Evolutionary conservation across 306 rosid species (phyloP).

Genomic region (Luffa acutangula): DNA sequence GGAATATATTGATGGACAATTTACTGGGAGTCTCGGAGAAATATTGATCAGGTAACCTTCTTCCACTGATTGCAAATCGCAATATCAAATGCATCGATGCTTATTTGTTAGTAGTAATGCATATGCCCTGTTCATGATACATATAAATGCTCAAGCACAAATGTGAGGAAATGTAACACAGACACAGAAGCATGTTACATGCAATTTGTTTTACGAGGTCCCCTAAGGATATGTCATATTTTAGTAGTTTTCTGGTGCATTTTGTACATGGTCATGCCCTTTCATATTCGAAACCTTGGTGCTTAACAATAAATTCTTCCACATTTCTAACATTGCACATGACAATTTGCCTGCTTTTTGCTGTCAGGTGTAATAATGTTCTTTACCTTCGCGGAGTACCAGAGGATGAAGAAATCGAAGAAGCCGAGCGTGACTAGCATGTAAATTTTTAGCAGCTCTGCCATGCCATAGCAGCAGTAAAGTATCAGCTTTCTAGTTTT

Average conservation of each 20-base stretch:
- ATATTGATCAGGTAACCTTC: slow-evolving; percentile 40
- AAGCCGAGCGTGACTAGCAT: slow-evolving; percentile 60
- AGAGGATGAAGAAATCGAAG: slow-evolving; percentile 94
- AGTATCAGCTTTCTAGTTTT: neutral
- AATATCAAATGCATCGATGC: neutral
- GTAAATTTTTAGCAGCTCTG: neutral
- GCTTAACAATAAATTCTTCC: neutral
- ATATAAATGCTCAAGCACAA: neutral
- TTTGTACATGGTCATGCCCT: neutral
- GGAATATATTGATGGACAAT: slow-evolving; percentile 42
- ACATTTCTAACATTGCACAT: neutral
- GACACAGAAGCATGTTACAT: neutral
- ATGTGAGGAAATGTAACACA: neutral
- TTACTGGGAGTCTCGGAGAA: slow-evolving; percentile 44
- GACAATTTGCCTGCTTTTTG: slow-evolving; percentile 3
- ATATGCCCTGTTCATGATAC: neutral
- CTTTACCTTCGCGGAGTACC: slow-evolving; percentile 94
- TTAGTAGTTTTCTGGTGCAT: neutral
- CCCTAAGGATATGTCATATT: neutral
- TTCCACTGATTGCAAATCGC: neutral
- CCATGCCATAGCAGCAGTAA: neutral
- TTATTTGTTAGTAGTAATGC: neutral
- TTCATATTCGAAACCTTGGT: neutral
- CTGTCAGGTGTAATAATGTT: slow-evolving; percentile 83
- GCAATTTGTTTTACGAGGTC: neutral